Evolutionary conservation across 140 eudicot genomes (phyloP).

Genomic region (Erigeron philadelphicus): DNA sequence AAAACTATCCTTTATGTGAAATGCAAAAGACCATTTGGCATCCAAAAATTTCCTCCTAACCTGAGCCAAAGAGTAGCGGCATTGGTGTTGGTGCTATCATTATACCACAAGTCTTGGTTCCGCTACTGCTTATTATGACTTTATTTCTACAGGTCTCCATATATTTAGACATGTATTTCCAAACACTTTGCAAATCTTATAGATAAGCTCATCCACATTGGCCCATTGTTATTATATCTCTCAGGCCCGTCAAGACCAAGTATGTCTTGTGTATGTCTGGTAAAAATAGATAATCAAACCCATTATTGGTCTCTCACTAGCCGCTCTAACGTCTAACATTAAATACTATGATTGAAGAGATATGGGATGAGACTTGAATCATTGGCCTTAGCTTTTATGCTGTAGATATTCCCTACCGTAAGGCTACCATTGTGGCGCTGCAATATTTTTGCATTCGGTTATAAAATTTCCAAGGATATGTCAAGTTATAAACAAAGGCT

Average conservation of each 20-base stretch:
- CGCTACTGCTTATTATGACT: background rate
- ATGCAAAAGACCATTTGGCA: background rate
- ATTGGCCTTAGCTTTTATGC: no score
- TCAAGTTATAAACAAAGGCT: background rate
- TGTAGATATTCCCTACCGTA: no score
- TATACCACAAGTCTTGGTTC: background rate
- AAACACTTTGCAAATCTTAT: background rate
- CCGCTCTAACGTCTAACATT: no score
- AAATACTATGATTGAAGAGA: no score
- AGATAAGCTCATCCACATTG: no score
- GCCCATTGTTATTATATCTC: background rate
- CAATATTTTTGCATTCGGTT: no score
- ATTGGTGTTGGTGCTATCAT: no score
- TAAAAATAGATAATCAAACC: no score
- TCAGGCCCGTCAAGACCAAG: background rate
- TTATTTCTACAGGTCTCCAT: background rate
- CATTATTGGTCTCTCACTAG: no score
- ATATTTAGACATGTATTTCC: no score
- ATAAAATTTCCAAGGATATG: background rate
- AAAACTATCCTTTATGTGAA: constrained; percentile 1
- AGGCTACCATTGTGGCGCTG: no score
- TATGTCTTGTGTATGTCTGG: background rate
- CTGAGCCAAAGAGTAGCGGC: background rate
- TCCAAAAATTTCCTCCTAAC: background rate
- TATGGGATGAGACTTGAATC: no score